phyloP scores from a whole-genome alignment of 306 rosid genomes.

The Bauhinia variegata region DNA sequence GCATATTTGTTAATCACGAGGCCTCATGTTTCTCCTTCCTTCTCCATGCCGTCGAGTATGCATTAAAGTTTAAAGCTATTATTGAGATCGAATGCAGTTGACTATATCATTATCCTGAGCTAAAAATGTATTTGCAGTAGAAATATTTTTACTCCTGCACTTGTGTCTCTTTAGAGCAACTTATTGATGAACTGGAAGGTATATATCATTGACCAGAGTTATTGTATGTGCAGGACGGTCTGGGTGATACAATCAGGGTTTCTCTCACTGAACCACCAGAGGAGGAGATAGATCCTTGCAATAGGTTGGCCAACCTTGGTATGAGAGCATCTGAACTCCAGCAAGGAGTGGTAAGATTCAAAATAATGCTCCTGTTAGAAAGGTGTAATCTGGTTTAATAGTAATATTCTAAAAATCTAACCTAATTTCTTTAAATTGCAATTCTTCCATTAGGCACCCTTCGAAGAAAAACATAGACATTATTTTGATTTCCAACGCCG shows the following conservation, averaged over 20 bases:
- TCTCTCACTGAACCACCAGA: slow-evolving; percentile 97
- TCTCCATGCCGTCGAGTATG: slow-evolving; percentile 17
- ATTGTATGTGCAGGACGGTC: slow-evolving; percentile 72
- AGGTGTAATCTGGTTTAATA: slow-evolving; percentile 20
- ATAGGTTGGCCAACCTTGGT: slow-evolving; percentile 88
- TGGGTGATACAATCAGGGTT: slow-evolving; percentile 97
- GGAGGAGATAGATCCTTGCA: slow-evolving; percentile 98
- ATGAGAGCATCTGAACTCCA: slow-evolving; percentile 78
- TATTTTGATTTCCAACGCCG: slow-evolving; percentile 96
- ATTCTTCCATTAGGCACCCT: slow-evolving; percentile 71
- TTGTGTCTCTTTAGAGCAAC: neutral
- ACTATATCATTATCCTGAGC: slow-evolving; percentile 3
- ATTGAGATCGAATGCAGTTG: neutral
- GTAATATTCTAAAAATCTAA: slow-evolving; percentile 16
- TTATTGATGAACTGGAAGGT: neutral
- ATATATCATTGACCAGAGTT: neutral
- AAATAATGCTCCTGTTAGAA: slow-evolving; percentile 25
- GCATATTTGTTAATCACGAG: neutral
- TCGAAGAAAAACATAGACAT: slow-evolving; percentile 89
- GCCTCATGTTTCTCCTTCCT: neutral
- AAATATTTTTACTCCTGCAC: neutral
- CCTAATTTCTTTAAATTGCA: slow-evolving; percentile 27
- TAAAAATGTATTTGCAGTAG: neutral
- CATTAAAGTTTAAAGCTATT: neutral
- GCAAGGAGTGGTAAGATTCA: slow-evolving; percentile 91